Evolutionary conservation across 176 grass and related monocot genomes (phyloP).

Genomic region (Eragrostis nindensis): DNA sequence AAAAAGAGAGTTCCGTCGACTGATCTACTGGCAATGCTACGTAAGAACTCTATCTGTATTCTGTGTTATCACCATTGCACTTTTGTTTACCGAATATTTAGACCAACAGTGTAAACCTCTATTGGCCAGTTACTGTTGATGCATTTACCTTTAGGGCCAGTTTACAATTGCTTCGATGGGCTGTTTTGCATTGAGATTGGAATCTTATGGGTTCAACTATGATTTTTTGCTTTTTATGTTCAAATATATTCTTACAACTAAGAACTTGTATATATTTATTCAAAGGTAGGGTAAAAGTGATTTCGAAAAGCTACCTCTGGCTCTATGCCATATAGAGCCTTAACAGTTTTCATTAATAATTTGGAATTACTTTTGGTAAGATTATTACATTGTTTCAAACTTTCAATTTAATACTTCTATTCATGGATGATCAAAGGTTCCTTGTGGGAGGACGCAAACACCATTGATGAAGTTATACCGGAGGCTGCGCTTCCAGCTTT

Average conservation of each 20-base stretch:
- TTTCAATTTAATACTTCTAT: slow-evolving; percentile 38
- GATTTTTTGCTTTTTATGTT: neutral
- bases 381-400: slow-evolving; percentile 26
- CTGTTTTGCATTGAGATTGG: neutral
- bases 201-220: neutral
- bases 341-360: slow-evolving; percentile 6
- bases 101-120: slow-evolving; percentile 28
- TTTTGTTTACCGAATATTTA: slow-evolving; percentile 26
- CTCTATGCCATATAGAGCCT: neutral
- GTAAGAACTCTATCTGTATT: slow-evolving; percentile 63
- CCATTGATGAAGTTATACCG: slow-evolving; percentile 85
- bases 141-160: slow-evolving; percentile 8
- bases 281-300: neutral
- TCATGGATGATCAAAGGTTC: slow-evolving; percentile 56
- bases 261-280: neutral
- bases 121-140: slow-evolving; percentile 5
- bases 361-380: slow-evolving; percentile 30
- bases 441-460: slow-evolving; percentile 76
- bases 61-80: neutral
- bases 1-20: slow-evolving; percentile 76
- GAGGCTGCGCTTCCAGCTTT: slow-evolving; percentile 94
- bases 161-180: neutral
- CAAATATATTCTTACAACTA: neutral
- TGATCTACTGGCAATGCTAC: slow-evolving; percentile 81
- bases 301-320: neutral